phyloP scores from a whole-genome alignment of 108 stramenopile genomes.

The Cyclotella choctawhatcheeana region DNA sequence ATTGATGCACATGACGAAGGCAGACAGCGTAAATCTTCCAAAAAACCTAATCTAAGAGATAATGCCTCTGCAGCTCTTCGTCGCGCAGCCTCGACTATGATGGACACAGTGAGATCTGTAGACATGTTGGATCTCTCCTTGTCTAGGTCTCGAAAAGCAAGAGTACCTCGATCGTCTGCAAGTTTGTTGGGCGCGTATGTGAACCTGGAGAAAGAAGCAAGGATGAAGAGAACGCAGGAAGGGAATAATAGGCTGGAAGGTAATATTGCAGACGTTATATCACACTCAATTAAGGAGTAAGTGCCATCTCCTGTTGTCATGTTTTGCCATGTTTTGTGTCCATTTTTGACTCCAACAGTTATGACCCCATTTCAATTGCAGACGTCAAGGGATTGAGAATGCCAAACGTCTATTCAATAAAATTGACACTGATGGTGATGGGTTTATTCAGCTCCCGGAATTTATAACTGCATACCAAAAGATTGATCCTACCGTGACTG shows the following conservation, averaged over 20 bases:
- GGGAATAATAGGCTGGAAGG: slow-evolving; percentile 5
- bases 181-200: slow-evolving; percentile 67
- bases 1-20: slow-evolving; percentile 48
- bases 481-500: slow-evolving; percentile 26
- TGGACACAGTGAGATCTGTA: slow-evolving; percentile 17
- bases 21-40: slow-evolving; percentile 30
- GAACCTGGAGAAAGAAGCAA: slow-evolving; percentile 60
- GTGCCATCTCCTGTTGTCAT: neutral
- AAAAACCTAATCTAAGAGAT: slow-evolving; percentile 3
- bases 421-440: slow-evolving; percentile 43
- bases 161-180: slow-evolving; percentile 35
- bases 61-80: slow-evolving; percentile 17
- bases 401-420: slow-evolving; percentile 44
- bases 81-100: slow-evolving; percentile 26
- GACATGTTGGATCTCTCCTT: slow-evolving; percentile 53
- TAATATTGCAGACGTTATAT: slow-evolving; percentile 23
- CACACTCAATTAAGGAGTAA: slow-evolving; percentile 42
- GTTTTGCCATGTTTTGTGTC: neutral
- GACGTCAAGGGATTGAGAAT: slow-evolving; percentile 49
- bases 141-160: slow-evolving; percentile 48
- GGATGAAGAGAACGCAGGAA: slow-evolving; percentile 30
- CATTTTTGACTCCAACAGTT: neutral
- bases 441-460: slow-evolving; percentile 33
- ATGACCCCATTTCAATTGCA: neutral
- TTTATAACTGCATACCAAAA: slow-evolving; percentile 55